Percentiles rank a stretch among this genome's conserved stretches.
These are phyloP conservation scores for Pseudogymnoascus sp. DNA, from an alignment of 2,329 filamentous ascomycete genomes.

Conservation along the genomic window DNA sequence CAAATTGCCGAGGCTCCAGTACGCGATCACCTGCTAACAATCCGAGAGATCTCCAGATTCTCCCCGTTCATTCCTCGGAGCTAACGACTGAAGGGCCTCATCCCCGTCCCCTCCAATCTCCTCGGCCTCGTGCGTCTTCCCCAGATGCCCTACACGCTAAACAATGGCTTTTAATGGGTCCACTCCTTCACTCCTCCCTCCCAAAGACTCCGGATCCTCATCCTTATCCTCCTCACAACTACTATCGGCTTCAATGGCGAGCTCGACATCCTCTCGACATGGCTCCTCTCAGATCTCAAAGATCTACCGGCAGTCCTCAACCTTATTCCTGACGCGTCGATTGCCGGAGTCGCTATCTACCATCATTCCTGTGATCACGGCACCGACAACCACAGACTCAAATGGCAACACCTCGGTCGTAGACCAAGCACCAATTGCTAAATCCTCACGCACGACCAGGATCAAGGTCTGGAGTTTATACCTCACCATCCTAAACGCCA, in stretches of 20 bases:
- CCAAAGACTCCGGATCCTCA: conserved; percentile 12
- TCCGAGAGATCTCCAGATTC: conserved; percentile 5
- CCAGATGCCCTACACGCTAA: conserved; percentile 8
- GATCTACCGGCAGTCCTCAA: conserved; percentile 87
- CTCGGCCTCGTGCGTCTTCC: conserved; percentile 10
- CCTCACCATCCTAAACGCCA: conserved; percentile 83
- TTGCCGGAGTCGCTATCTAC: conserved; percentile 83
- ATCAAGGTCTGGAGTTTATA: conserved; percentile 98
- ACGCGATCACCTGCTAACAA: conserved; percentile 5
- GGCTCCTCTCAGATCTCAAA: conserved; percentile 71
- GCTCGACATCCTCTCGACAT: conserved; percentile 52
- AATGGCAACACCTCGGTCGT: conserved; percentile 30
- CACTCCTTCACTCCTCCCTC: conserved; percentile 22
- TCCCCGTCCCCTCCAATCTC: conserved; percentile 11
- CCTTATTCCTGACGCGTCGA: conserved; percentile 88
- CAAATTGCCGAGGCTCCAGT: conserved; percentile 5
- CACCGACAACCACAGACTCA: conserved; percentile 33
- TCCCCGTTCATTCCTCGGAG: not conserved
- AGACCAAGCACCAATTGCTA: conserved; percentile 59
- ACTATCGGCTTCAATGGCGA: conserved; percentile 59
- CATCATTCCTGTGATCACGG: conserved; percentile 72
- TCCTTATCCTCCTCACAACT: conserved; percentile 46
- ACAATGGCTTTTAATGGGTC: conserved; percentile 24
- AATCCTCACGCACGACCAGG: conserved; percentile 71
- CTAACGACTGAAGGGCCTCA: conserved; percentile 3